Conservation (phyloP, 1,139 yeast species). For the Hanseniaspora gamundiae region DNA sequence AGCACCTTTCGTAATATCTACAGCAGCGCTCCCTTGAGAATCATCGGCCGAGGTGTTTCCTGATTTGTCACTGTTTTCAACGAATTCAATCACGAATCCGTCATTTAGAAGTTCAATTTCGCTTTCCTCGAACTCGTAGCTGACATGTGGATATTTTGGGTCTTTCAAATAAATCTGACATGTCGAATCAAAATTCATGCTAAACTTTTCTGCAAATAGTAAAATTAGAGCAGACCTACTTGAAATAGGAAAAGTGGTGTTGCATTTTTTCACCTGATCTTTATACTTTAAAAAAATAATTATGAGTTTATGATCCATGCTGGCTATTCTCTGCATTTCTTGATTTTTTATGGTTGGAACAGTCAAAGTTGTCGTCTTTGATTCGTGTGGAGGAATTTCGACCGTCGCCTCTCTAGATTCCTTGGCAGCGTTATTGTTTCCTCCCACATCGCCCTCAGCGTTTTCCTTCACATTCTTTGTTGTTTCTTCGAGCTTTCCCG, state of each 20-base stretch:
- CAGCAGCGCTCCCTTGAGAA: slow-evolving; percentile 25
- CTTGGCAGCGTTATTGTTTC: neutral
- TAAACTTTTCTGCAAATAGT: slow-evolving; percentile 75
- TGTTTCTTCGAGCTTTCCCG: too few relatives aligned
- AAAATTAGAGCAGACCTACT: slow-evolving; percentile 56
- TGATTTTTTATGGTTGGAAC: too few relatives aligned
- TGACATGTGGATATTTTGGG: slow-evolving; percentile 36
- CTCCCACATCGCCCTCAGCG: too few relatives aligned
- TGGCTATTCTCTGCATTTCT: neutral
- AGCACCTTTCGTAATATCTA: neutral
- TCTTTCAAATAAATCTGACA: slow-evolving; percentile 51
- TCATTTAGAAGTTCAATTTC: slow-evolving; percentile 43
- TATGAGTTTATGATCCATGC: slow-evolving; percentile 8
- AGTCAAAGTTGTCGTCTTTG: neutral
- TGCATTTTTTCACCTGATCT: slow-evolving; percentile 50
- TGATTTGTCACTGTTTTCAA: neutral
- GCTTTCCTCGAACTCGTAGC: slow-evolving; percentile 73
- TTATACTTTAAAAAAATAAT: slow-evolving; percentile 45
- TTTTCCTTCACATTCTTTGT: too few relatives aligned
- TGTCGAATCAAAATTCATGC: slow-evolving; percentile 32
- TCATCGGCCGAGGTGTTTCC: neutral
- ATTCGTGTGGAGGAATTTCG: neutral
- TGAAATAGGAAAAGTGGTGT: slow-evolving; percentile 34
- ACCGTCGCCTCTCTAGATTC: too few relatives aligned
- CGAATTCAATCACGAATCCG: slow-evolving; percentile 42